A percentile compares a stretch with the other conserved stretches of the same genome.
Evolutionary conservation across 257 asterid species (phyloP).

Genomic region (Linderniella brevidens): DNA sequence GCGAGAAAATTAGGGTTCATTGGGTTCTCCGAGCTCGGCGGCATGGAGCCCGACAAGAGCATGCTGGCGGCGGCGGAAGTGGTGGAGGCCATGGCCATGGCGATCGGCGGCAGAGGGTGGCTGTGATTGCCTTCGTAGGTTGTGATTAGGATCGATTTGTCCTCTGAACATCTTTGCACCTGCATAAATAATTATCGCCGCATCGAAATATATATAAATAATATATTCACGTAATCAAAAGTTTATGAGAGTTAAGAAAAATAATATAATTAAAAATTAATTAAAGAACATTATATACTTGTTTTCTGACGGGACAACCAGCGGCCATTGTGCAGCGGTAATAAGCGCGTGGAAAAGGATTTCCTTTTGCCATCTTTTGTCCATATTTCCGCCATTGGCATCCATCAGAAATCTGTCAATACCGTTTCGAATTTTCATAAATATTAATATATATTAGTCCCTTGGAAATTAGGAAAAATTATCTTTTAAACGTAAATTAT

Average conservation of each 20-base stretch:
- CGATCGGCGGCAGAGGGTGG: constrained; percentile 94
- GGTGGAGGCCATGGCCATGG: constrained; percentile 97
- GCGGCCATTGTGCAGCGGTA: constrained; percentile 91
- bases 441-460: not conserved
- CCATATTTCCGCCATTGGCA: constrained; percentile 98
- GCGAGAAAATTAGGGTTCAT: constrained; percentile 70
- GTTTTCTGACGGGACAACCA: constrained; percentile 92
- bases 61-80: constrained; percentile 91
- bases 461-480: too few species aligned
- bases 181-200: constrained; percentile 5
- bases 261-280: too few species aligned
- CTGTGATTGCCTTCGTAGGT: constrained; percentile 87
- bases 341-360: constrained; percentile 92
- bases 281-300: too few species aligned
- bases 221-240: too few species aligned
- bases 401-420: constrained; percentile 61
- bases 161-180: constrained; percentile 96
- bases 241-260: too few species aligned
- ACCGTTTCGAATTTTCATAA: not conserved
- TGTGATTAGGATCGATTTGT: constrained; percentile 49
- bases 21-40: constrained; percentile 68
- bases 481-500: too few species aligned
- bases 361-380: constrained; percentile 93
- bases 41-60: constrained; percentile 86
- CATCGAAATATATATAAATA: too few species aligned